These are phyloP conservation scores for Neohortaea acidophila DNA, from an alignment of 495 filamentous ascomycete genomes.

Conservation along the genomic window DNA sequence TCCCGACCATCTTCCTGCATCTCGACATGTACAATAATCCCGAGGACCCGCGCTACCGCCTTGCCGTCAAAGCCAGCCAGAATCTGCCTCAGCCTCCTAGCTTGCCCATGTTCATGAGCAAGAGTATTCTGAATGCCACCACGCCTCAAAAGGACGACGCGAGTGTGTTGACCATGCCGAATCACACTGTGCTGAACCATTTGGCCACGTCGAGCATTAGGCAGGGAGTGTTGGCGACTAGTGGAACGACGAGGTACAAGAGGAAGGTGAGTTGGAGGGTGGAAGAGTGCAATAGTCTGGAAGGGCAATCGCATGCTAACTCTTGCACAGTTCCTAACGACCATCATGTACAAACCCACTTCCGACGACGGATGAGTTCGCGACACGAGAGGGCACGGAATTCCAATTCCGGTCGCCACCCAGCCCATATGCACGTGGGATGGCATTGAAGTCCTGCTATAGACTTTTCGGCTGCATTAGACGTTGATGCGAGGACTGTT, in stretches of 20 bases:
- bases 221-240: slow-evolving; percentile 87
- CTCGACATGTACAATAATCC: slow-evolving; percentile 45
- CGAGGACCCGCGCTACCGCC: slow-evolving; percentile 57
- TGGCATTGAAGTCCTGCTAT: too few species aligned
- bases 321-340: slow-evolving; percentile 70
- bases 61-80: slow-evolving; percentile 52
- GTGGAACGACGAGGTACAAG: slow-evolving; percentile 90
- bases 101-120: slow-evolving; percentile 80
- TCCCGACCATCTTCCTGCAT: slow-evolving; percentile 76
- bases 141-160: slow-evolving; percentile 93
- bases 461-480: too few species aligned
- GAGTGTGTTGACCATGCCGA: slow-evolving; percentile 88
- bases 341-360: slow-evolving; percentile 92
- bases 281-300: too few species aligned
- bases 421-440: too few species aligned
- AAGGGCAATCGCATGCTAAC: too few species aligned
- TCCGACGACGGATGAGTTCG: slow-evolving; percentile 19
- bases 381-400: too few species aligned
- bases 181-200: slow-evolving; percentile 93
- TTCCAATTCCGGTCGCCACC: too few species aligned
- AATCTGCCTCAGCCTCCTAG: slow-evolving; percentile 69
- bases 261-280: slow-evolving; percentile 55
- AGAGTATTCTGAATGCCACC: slow-evolving; percentile 82
- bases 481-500: too few species aligned
- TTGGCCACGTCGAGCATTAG: slow-evolving; percentile 98